Conservation (phyloP, 805 yeast species). For the Dipodascus albidus region DNA sequence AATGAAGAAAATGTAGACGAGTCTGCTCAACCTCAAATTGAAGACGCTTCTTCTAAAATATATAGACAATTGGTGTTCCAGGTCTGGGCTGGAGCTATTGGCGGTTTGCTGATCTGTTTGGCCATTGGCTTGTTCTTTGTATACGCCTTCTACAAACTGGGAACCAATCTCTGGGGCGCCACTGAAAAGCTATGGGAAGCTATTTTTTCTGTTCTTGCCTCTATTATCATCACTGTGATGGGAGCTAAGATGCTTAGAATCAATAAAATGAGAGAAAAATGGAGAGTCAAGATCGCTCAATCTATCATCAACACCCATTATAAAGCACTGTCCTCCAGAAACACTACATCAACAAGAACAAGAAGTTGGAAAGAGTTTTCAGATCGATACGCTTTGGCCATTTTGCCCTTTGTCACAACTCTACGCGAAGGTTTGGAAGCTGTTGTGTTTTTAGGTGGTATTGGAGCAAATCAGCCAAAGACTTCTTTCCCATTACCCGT, state of each 20-base stretch:
- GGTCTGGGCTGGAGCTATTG: conserved; percentile 70
- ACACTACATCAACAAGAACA: background rate
- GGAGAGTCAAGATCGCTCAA: conserved; percentile 51
- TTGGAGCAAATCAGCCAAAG: conserved; percentile 62
- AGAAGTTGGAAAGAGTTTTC: conserved; percentile 5
- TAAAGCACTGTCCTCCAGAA: conserved; percentile 5
- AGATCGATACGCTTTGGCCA: conserved; percentile 54
- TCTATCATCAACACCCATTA: conserved; percentile 22
- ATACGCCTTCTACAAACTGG: conserved; percentile 58
- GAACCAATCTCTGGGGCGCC: conserved; percentile 75
- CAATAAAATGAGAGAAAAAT: conserved; percentile 72
- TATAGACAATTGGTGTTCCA: conserved; percentile 39
- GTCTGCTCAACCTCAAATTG: background rate
- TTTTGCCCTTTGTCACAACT: conserved; percentile 77
- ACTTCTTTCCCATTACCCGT: conserved; percentile 56
- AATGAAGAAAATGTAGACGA: background rate
- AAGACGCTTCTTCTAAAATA: background rate
- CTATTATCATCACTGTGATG: conserved; percentile 74
- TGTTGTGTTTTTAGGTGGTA: conserved; percentile 83
- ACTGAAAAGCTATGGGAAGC: conserved; percentile 92
- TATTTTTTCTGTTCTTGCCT: conserved; percentile 61
- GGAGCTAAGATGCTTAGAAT: conserved; percentile 73
- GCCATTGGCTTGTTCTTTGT: conserved; percentile 65
- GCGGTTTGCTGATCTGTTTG: conserved; percentile 60
- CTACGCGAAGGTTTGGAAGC: conserved; percentile 88